These are phyloP conservation scores for Xylaria flabelliformis DNA, from an alignment of 495 filamentous ascomycete species.

Conservation along the genomic window DNA sequence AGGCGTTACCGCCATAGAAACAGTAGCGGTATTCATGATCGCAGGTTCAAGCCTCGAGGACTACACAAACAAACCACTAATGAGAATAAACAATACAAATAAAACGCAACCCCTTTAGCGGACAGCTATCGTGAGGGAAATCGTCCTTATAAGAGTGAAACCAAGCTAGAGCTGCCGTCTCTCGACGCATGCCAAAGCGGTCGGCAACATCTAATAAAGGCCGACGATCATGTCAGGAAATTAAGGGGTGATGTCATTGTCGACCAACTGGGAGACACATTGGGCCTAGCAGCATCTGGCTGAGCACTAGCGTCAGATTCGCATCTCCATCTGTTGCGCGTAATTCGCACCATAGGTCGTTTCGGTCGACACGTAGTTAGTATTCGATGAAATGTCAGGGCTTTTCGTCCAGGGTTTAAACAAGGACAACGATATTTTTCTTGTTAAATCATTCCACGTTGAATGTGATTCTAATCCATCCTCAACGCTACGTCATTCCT, in stretches of 20 bases:
- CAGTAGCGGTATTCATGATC: conserved; percentile 72
- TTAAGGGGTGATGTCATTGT: conserved; percentile 25
- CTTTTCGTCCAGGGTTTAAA: not conserved
- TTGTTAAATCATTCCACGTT: not conserved
- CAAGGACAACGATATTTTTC: not conserved
- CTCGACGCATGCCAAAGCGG: conserved; percentile 9
- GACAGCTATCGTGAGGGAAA: not conserved
- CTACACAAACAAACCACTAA: not conserved
- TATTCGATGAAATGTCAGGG: not conserved
- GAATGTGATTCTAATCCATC: not conserved
- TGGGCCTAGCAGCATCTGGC: conserved; percentile 17
- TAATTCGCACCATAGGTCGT: too few relatives aligned
- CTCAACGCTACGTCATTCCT: conserved; percentile 7
- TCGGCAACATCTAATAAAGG: conserved; percentile 19
- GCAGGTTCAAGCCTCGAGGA: conserved; percentile 20
- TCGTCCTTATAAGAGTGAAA: not conserved
- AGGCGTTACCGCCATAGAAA: conserved; percentile 77
- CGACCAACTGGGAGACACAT: not conserved
- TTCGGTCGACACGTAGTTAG: not conserved
- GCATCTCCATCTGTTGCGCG: not conserved
- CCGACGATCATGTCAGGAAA: conserved; percentile 15
- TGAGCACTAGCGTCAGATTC: conserved; percentile 10
- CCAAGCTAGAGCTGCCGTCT: not conserved
- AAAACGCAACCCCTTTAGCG: not conserved
- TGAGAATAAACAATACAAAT: not conserved